Evolutionary conservation across 2,329 filamentous ascomycete species (phyloP).

Genomic region (Aspergillus sp.): DNA sequence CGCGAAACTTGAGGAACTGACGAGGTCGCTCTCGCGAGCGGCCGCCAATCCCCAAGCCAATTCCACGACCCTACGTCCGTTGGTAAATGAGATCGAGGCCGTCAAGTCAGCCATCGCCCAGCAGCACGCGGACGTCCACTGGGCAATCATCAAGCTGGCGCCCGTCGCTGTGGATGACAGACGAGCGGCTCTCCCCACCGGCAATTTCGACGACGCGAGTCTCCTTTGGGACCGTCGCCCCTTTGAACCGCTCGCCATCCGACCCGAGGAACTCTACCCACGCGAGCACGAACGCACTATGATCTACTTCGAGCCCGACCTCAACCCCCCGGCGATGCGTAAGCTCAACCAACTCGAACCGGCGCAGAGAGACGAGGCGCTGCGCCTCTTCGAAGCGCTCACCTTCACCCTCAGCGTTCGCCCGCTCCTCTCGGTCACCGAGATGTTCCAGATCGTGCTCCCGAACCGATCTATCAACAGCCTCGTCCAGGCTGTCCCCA

Average conservation of each 20-base stretch:
- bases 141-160: constrained; percentile 35
- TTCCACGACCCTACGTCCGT: constrained; percentile 18
- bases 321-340: constrained; percentile 22
- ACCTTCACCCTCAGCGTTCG: constrained; percentile 27
- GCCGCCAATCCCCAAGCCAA: constrained; percentile 24
- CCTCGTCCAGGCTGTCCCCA: constrained; percentile 33
- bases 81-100: constrained; percentile 22
- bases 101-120: constrained; percentile 10
- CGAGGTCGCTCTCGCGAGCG: constrained; percentile 21
- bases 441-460: constrained; percentile 32
- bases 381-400: constrained; percentile 26
- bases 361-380: constrained; percentile 15
- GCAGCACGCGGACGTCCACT: constrained; percentile 23
- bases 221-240: constrained; percentile 69
- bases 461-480: constrained; percentile 30
- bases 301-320: constrained; percentile 36
- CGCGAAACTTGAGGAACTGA: constrained; percentile 30
- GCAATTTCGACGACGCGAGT: constrained; percentile 48
- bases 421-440: constrained; percentile 23
- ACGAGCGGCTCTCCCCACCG: constrained; percentile 36
- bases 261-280: constrained; percentile 66
- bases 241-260: constrained; percentile 66
- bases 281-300: constrained; percentile 36
- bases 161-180: constrained; percentile 53
- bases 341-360: constrained; percentile 19